Percentiles rank a stretch among this genome's conserved stretches.
Conservation (phyloP, 176 grass and related monocot species). For the Poa pratensis region DNA sequence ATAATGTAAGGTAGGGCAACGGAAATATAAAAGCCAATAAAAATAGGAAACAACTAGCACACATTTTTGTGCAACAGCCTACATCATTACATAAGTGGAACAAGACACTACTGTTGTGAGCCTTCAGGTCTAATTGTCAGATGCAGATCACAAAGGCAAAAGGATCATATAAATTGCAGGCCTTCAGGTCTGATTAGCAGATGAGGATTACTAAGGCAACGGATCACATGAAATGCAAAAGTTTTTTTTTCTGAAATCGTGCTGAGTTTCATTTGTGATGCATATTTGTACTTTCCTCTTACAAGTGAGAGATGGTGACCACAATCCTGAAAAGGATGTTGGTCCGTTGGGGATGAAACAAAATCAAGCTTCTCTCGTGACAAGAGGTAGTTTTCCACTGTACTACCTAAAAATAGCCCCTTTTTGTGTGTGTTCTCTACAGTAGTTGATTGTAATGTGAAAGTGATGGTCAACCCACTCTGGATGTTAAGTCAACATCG, state of each 20-base stretch:
- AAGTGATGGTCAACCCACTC: slow-evolving; percentile 17
- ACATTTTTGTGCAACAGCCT: not conserved
- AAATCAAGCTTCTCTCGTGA: not conserved
- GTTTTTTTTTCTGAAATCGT: not conserved
- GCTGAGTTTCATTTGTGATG: not conserved
- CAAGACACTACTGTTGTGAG: not conserved
- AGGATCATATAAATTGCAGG: not conserved
- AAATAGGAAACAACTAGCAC: not conserved
- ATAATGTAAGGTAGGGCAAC: not conserved
- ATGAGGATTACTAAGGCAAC: not conserved
- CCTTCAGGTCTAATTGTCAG: not conserved
- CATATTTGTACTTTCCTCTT: not conserved
- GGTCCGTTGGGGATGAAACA: not conserved
- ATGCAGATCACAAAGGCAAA: not conserved
- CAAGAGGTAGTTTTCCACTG: not conserved
- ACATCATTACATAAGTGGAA: not conserved
- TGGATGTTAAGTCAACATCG: slow-evolving; percentile 19
- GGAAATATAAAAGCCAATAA: not conserved
- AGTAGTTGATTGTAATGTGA: not conserved
- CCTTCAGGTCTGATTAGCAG: not conserved
- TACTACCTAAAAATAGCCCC: not conserved
- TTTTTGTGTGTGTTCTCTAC: not conserved
- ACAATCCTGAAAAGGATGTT: not conserved
- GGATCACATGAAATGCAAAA: not conserved
- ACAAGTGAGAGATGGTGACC: not conserved